Percentiles rank a stretch among this genome's conserved stretches.
phyloP scores from a whole-genome alignment of 2,329 filamentous ascomycete genomes.

The Alternaria metachromatica region DNA sequence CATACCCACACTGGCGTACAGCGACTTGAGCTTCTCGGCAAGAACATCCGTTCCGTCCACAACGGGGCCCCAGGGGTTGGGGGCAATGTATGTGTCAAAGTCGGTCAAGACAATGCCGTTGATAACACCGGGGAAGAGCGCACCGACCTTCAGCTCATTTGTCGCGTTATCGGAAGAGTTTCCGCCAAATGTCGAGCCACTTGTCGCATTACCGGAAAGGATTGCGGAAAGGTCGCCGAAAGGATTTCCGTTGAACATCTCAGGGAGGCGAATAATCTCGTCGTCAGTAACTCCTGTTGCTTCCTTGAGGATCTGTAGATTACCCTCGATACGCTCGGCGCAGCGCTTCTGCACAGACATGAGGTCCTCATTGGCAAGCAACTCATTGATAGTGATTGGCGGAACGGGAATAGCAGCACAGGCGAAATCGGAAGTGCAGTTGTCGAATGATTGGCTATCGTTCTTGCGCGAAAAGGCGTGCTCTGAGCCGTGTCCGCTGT shows the following conservation, averaged over 20 bases:
- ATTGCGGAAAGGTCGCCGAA: background rate
- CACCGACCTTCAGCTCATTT: background rate
- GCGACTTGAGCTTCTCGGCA: background rate
- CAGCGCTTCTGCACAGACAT: slow-evolving; percentile 4
- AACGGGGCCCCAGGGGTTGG: background rate
- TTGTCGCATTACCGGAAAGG: background rate
- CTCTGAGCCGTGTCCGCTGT: background rate
- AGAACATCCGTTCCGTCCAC: background rate
- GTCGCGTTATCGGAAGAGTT: background rate
- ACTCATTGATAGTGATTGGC: slow-evolving; percentile 1
- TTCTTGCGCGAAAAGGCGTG: background rate
- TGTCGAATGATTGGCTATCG: background rate
- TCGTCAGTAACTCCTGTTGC: slow-evolving; percentile 11
- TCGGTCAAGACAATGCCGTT: slow-evolving; percentile 1
- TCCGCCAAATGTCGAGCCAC: background rate
- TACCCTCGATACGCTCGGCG: slow-evolving; percentile 3
- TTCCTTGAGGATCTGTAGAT: slow-evolving; percentile 5
- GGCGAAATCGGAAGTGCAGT: background rate
- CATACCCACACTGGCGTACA: slow-evolving; percentile 5
- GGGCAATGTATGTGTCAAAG: background rate
- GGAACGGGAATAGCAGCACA: background rate
- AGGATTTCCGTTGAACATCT: background rate
- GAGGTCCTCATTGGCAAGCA: slow-evolving; percentile 3
- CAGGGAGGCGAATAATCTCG: slow-evolving; percentile 7
- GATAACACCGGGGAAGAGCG: background rate